Base-by-base conservation (phyloP, 345 rosid species). In the Citrus reticulata region DNA sequence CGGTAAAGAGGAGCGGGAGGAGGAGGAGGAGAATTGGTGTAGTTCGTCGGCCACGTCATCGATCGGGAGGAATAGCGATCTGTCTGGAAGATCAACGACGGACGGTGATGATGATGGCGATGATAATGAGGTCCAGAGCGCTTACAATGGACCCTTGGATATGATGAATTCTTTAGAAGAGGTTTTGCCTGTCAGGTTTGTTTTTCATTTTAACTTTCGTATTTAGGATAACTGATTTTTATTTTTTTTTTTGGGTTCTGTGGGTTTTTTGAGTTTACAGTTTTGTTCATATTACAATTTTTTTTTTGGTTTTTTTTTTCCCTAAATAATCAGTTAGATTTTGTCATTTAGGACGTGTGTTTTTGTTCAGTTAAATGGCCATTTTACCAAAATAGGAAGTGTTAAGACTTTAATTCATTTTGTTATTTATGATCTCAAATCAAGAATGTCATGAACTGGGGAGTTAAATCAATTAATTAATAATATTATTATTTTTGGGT, bases 151-250 rank as follows among this genome's bases (percentile, higher is more conserved):
- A 8, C 83, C 90, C 49, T 78, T 89, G 67, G 87, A 85, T 49
- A 73, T 87, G 85, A 85, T 89, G 93, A 85, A 91, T 39, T 84
- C 91, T 24, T 84, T 92, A 9, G 92, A 92, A 78, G 86, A 91
- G 82, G 92, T 81, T 73, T 81, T 92, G 76, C 93, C 96, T 4
- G 70, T 87, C 24, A 92, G 96, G 96, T 91, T 70, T 49, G 67
- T 62, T 35, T 4, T 72, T 22, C 8, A 7, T 73, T 30, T 65
- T 64, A 0, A 5, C 19, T 64, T 17, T 17, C 19, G 14, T 29
- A 63, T 63, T 9, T 37, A 4, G 73, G 73, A 39, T 70, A 16
- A 49, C 1, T 17, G 39, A 35, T 24, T 46, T 25, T 42, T 24
- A 24, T 24, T 24, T 24, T 24, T 7, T 30, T 34, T 34, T 6